These are phyloP conservation scores for Aspergillus clavatus DNA, from an alignment of 2,329 filamentous ascomycete species.

Conservation along the genomic window DNA sequence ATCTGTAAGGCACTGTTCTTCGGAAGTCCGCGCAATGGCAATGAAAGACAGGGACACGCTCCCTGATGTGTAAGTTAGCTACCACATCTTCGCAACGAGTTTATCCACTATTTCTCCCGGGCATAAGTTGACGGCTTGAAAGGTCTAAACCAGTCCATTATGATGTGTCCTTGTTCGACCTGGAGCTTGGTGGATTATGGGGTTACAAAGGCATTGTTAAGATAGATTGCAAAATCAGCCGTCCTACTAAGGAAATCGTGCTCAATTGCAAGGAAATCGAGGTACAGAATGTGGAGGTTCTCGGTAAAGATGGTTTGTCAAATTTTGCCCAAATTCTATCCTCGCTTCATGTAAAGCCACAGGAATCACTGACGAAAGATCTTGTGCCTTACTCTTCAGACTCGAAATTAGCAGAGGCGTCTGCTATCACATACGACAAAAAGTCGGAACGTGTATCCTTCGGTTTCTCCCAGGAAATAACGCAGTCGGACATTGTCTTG, in stretches of 20 bases:
- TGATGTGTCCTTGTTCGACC: constrained; percentile 70
- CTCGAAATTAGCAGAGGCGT: constrained; percentile 45
- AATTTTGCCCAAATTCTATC: too few relatives aligned
- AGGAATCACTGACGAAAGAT: constrained; percentile 1
- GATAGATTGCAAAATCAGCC: constrained; percentile 69
- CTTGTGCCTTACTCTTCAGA: constrained; percentile 16
- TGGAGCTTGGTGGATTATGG: constrained; percentile 69
- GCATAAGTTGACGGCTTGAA: constrained; percentile 8
- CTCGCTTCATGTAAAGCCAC: too few relatives aligned
- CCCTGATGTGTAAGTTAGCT: constrained; percentile 39
- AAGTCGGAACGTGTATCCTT: constrained; percentile 80
- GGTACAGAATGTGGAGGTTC: constrained; percentile 55
- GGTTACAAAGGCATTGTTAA: constrained; percentile 80
- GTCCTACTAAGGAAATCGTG: constrained; percentile 68
- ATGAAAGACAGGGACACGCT: constrained; percentile 43
- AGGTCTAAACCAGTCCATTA: constrained; percentile 84
- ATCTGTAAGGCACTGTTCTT: constrained; percentile 35
- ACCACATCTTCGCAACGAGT: neutral
- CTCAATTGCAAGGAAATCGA: constrained; percentile 84
- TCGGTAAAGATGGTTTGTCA: constrained; percentile 31
- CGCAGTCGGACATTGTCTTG: constrained; percentile 63
- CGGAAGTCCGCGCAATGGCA: constrained; percentile 41
- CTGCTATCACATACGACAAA: constrained; percentile 71
- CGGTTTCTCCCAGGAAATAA: constrained; percentile 67
- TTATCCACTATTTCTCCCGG: constrained; percentile 3